phyloP scores from a whole-genome alignment of 2,329 filamentous ascomycete species.

The Sporothrix inflata region DNA sequence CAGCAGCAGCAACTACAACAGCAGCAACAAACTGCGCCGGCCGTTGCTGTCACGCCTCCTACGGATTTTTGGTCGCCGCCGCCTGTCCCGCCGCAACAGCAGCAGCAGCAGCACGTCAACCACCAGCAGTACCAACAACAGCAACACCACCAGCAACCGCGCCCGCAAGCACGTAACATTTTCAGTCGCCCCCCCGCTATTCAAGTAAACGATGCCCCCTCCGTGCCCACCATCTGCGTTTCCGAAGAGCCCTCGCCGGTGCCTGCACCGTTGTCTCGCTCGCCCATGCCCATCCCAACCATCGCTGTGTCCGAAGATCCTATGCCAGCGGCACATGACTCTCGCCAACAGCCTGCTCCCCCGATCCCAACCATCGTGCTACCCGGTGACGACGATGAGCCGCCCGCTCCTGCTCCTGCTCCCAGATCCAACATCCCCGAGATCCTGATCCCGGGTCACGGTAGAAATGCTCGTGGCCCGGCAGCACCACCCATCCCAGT shows the following conservation, averaged over 20 bases:
- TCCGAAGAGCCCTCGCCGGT: conserved; percentile 36
- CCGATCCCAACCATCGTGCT: conserved; percentile 47
- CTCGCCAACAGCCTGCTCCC: conserved; percentile 38
- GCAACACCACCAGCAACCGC: conserved; percentile 38
- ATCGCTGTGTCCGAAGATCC: conserved; percentile 18
- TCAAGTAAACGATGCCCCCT: conserved; percentile 46
- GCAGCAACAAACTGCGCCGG: conserved; percentile 39
- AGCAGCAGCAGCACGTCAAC: conserved; percentile 23
- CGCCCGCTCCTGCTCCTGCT: background rate
- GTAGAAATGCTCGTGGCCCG: background rate
- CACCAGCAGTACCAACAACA: conserved; percentile 21
- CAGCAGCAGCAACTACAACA: conserved; percentile 18
- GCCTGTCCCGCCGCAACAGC: conserved; percentile 39
- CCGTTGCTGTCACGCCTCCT: conserved; percentile 61
- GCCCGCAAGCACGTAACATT: conserved; percentile 41
- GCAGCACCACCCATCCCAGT: conserved; percentile 44
- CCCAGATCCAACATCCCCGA: background rate
- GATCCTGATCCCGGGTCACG: background rate
- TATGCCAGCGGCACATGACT: conserved; percentile 33
- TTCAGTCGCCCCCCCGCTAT: conserved; percentile 44
- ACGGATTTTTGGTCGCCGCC: conserved; percentile 48
- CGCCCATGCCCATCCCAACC: conserved; percentile 24
- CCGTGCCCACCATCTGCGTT: conserved; percentile 32
- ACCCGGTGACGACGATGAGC: conserved; percentile 35
- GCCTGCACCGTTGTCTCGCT: conserved; percentile 37